phyloP scores from a whole-genome alignment of 495 filamentous ascomycete genomes.

The Pyrenopolyporus hunteri region DNA sequence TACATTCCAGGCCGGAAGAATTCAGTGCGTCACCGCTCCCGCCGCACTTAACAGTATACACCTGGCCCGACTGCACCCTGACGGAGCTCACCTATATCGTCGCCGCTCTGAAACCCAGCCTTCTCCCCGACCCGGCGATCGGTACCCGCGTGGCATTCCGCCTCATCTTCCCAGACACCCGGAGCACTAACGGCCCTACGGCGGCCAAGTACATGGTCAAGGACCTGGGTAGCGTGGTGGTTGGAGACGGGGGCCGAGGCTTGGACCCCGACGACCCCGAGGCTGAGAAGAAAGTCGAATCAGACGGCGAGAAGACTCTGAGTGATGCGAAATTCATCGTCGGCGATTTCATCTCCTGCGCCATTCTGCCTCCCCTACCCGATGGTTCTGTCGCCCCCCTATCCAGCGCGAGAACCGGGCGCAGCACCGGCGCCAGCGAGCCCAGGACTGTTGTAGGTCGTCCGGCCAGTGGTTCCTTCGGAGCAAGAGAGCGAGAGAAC shows the following conservation, averaged over 20 bases:
- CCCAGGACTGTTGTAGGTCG: constrained; percentile 48
- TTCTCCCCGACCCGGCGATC: constrained; percentile 76
- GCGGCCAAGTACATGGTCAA: constrained; percentile 69
- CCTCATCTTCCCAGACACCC: constrained; percentile 83
- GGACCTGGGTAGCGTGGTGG: constrained; percentile 81
- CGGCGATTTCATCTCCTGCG: constrained; percentile 85
- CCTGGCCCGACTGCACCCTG: constrained; percentile 84
- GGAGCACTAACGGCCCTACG: constrained; percentile 56
- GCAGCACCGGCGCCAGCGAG: constrained; percentile 46
- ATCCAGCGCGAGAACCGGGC: constrained; percentile 46
- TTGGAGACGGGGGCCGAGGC: constrained; percentile 66
- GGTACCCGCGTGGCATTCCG: constrained; percentile 87
- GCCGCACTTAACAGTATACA: constrained; percentile 81
- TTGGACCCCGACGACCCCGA: constrained; percentile 36
- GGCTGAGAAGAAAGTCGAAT: constrained; percentile 29
- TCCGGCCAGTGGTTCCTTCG: constrained; percentile 42
- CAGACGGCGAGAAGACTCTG: constrained; percentile 68
- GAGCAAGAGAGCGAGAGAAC: constrained; percentile 39
- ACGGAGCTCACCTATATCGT: constrained; percentile 77
- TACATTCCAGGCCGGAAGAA: constrained; percentile 64
- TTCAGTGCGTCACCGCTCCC: constrained; percentile 65
- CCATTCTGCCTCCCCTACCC: constrained; percentile 73
- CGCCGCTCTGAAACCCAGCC: constrained; percentile 35
- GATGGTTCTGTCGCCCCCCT: constrained; percentile 75
- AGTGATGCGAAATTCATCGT: constrained; percentile 79